Conservation (phyloP, 2,329 filamentous ascomycete genomes). For the Aspergillus aculeatus region DNA sequence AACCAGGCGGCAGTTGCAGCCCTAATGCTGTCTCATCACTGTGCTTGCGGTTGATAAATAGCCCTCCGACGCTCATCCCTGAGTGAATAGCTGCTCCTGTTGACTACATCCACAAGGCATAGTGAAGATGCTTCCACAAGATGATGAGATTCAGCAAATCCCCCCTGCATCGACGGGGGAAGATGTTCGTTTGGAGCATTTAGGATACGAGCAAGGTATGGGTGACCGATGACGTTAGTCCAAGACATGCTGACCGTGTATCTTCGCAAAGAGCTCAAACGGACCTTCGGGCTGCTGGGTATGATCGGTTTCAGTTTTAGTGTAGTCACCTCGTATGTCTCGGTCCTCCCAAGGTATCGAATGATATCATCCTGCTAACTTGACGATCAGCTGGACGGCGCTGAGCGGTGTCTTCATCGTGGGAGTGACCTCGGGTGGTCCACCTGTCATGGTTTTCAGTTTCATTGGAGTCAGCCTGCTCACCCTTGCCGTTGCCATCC, state of each 20-base stretch:
- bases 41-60: not conserved
- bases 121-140: not conserved
- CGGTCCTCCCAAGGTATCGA: not conserved
- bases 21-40: not conserved
- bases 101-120: not conserved
- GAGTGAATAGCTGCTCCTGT: not conserved
- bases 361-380: not conserved
- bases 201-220: conserved; percentile 43
- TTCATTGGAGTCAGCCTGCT: conserved; percentile 55
- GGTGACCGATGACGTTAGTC: not conserved
- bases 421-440: conserved; percentile 56
- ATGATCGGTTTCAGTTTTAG: conserved; percentile 62
- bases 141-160: conserved; percentile 29
- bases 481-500: conserved; percentile 55
- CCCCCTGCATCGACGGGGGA: conserved; percentile 26
- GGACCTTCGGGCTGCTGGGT: conserved; percentile 55
- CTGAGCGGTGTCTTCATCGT: conserved; percentile 57
- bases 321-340: conserved; percentile 52
- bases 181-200: conserved; percentile 37
- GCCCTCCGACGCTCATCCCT: not conserved
- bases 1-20: not conserved
- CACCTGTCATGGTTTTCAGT: conserved; percentile 59
- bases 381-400: conserved; percentile 51
- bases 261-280: conserved; percentile 51
- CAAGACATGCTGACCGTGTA: not conserved